Conservation (phyloP, 305 asterid species). For the Fraxinus latifolia region DNA sequence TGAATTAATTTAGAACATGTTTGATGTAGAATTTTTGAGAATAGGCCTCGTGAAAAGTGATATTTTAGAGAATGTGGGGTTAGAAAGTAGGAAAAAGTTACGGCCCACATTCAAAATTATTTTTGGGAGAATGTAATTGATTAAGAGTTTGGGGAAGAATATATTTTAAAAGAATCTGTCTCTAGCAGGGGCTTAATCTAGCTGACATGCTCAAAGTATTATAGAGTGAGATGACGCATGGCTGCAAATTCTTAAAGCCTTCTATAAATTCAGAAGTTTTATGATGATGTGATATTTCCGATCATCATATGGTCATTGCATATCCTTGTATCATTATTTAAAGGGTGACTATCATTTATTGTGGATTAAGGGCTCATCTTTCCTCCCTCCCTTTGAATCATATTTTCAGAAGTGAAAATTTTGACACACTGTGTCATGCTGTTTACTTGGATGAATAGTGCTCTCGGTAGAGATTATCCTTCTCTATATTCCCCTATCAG, state of each 20-base stretch:
- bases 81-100: not conserved
- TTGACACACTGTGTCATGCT: not conserved
- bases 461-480: not conserved
- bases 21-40: not conserved
- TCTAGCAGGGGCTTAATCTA: not conserved
- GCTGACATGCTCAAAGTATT: not conserved
- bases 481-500: not conserved
- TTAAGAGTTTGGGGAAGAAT: not conserved
- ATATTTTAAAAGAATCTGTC: not conserved
- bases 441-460: not conserved
- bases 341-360: not conserved
- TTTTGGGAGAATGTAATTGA: not conserved
- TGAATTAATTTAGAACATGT: not conserved
- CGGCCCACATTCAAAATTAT: not conserved
- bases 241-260: not conserved
- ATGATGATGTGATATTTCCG: not conserved
- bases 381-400: not conserved
- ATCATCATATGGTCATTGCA: not conserved
- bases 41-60: not conserved
- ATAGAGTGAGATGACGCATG: not conserved
- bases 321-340: not conserved
- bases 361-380: not conserved
- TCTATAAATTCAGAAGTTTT: not conserved
- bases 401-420: not conserved
- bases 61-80: not conserved